Base-by-base conservation (phyloP, 139 green algal species). In the Chlorella sp. region DNA sequence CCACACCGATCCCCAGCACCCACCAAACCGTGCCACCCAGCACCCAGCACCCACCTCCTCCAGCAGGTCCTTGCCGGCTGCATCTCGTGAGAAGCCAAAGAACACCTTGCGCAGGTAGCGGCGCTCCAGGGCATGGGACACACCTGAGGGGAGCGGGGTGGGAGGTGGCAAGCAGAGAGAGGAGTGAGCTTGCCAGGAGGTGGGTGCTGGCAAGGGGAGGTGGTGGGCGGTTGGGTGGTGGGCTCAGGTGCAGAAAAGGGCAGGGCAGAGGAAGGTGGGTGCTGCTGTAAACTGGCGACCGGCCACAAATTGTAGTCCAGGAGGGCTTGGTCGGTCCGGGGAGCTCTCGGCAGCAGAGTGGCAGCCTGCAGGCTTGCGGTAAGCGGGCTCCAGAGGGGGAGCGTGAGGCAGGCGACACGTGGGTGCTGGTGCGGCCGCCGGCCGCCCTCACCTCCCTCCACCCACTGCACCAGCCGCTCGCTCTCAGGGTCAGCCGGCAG, bases 1-100 rank as follows among this genome's bases (percentile, higher is more conserved):
- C 5, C 48, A 57, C 48, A 57, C 7, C 36, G 9, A 83, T 83
- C 2, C 77, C 26, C 73, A 26, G 21, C 39, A 64, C 78, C 76
- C 76, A 81, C 34, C 34, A 81, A 19, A 57, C 34, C 34, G 30
- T 15, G 16, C 28, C 57, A 78, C 21, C 34, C 75, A 40, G 64
- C 42, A 53, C 34, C 34, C 61, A 82, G 64, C 87, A 76, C 76
- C 36, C 88, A 91, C 88, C 82, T 97, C 96, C 93, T 98, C 96
- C 37, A 98, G 89, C 34, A 98, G 92, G 61, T 95, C 76, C 22
- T 85, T 94, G 48, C 93, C 94, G 16, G 94, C 93, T 2, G 91
- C 71, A 87, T 98, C 95, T 9, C 80, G 89, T 3, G 93, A 94
- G 64, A 98, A 95, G 78, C 96, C 96, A 89, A 98, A 98, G 85